Base-by-base conservation (phyloP, 176 grass and related monocot species). In the Pharus latifolius region DNA sequence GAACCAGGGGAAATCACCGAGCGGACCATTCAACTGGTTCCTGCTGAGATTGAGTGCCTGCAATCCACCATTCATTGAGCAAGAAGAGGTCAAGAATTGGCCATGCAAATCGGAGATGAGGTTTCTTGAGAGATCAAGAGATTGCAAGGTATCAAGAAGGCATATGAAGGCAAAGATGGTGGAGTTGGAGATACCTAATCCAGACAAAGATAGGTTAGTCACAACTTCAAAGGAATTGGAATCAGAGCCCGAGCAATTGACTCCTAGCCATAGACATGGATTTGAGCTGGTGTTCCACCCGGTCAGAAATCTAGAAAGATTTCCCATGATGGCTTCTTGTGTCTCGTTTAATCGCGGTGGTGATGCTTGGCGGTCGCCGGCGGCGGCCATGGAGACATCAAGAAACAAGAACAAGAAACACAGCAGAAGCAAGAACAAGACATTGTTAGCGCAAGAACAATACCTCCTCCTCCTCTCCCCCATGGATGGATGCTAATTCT, bases 51-150 rank as follows among this genome's bases (percentile, higher is more conserved):
- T 87, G 37, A 97, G 83, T 0, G 2, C 31, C 9, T 27, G 51
- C 56, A 97, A 46, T 1, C 45, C 45, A 0, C 28, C 17, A 0
- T 66, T 80, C 47, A 76, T 73, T 3, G 18, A 6, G 73, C 93
- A 92, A 44, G 76, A 45, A 70, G 15, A 86, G 49, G n/a, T n/a
- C n/a, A 63, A 86, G 42, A 32, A 51, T 34, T 31, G 17, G 10
- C 5, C 47, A 2, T 73, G 49, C 30, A 91, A 50, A 40, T 6
- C 7, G 34, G 57, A 40, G 6, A 91, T n/a, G 0, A 0, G 2
- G 49, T 91, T 91, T 3, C 0, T 6, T 0, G 88, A 91, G 38
- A 91, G 75, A 18, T 91, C 51, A 6, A 91, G 84, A 6, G 9
- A 5, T 15, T 43, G 2, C 71, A 91, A 33, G 53, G 64, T 62